Evolutionary conservation across 1,139 yeast genomes (phyloP), one percentile per base, ranked within the genome.

Genomic region (Candida sp.): DNA sequence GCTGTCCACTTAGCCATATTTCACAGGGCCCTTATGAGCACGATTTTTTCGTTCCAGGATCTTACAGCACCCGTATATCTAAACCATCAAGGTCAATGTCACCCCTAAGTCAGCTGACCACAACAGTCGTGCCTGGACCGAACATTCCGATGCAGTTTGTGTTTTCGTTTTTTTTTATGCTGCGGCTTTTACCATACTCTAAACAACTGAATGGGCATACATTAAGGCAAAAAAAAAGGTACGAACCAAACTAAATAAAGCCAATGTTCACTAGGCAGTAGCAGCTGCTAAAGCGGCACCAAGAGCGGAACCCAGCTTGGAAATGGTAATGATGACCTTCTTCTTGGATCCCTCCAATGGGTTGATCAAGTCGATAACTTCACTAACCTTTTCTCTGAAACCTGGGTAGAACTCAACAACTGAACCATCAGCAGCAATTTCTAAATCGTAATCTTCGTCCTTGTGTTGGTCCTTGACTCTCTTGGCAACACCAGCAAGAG

Each of bases 291-390:
- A 78, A 1, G 98, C 98, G 48, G 98, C 98, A 58, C 98, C 98
- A 42, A 92, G 97, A 54, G 97, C 97, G 53, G 96, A 86, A 45
- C 98, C 98, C 65, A 93, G 98, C 67, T 90, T 89, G 40, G 97
- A 96, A 59, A 92, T 86, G 56, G 84, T 86, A 57, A 93, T 74
- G 57, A 83, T 85, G 45, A 91, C 76, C 60, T 88, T 84, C 67
- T 89, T 85, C 58, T 81, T 82, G 56, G 86, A 86, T 40, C 89
- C 88, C 42, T 86, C 75, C 53, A 91, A 90, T 34, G 93, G 82
- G 59, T 86, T 84, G 43, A 91, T 84, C 58, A 81, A 65, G 0
- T 85, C 76, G 54, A 92, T 72, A 0, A 96, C 96, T 58, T 89
- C 90, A 63, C 92, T 80, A 58, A 93, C 77, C 76, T 83, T 81